phyloP scores from a whole-genome alignment of 1,284 basidiomycete species.

The Cryptococcus sp. region DNA sequence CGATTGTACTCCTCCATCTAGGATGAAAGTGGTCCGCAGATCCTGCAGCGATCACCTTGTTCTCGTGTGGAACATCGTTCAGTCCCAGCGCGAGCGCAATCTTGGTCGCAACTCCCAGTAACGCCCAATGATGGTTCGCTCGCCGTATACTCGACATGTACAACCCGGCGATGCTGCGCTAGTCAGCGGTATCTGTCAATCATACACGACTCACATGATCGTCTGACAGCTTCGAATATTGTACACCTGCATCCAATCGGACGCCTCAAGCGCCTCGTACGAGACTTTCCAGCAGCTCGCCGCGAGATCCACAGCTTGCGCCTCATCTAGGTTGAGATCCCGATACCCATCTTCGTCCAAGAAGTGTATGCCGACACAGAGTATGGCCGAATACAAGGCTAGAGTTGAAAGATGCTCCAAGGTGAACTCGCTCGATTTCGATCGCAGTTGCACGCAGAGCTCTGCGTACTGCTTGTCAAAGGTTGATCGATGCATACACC shows the following conservation, averaged over 20 bases:
- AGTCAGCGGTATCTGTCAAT: too few species aligned
- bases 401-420: conserved; percentile 1
- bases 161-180: neutral
- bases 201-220: neutral
- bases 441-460: neutral
- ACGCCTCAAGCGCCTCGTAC: neutral
- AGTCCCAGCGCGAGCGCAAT: neutral
- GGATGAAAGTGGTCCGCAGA: neutral
- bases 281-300: conserved; percentile 1
- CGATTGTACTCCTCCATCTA: neutral
- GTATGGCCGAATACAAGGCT: neutral
- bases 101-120: neutral
- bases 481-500: neutral
- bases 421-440: neutral
- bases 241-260: neutral
- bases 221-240: neutral
- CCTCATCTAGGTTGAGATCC: neutral
- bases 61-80: neutral
- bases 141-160: neutral
- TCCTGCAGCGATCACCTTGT: neutral
- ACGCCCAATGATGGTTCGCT: neutral
- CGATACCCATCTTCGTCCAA: conserved; percentile 2
- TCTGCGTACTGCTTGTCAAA: conserved; percentile 1
- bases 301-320: neutral
- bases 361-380: neutral